phyloP scores from a whole-genome alignment of 83 land plant species.

The Diphasiastrum complanatum region DNA sequence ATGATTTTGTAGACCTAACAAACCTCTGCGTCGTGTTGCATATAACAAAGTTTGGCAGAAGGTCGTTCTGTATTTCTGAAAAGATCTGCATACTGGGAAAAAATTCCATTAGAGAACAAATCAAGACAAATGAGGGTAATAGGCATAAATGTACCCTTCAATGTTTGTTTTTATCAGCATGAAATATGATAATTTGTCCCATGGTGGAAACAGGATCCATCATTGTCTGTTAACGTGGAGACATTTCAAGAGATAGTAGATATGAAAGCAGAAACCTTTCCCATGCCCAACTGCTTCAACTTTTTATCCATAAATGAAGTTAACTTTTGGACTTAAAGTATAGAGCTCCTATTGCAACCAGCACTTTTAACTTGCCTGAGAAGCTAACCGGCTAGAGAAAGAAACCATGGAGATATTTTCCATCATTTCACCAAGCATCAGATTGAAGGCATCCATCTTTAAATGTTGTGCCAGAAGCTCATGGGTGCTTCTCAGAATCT shows the following conservation, averaged over 20 bases:
- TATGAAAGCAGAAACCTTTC: too few species aligned
- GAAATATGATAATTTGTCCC: too few species aligned
- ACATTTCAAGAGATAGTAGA: too few species aligned
- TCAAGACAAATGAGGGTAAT: background rate
- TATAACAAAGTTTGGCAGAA: slow-evolving; percentile 78
- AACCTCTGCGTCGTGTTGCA: slow-evolving; percentile 96
- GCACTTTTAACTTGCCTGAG: too few species aligned
- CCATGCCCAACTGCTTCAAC: too few species aligned
- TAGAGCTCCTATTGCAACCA: too few species aligned
- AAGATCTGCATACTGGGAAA: slow-evolving; percentile 44
- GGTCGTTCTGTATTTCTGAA: slow-evolving; percentile 87
- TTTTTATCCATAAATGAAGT: too few species aligned
- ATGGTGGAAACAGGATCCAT: too few species aligned
- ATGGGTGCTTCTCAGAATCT: slow-evolving; percentile 62
- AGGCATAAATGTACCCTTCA: too few species aligned
- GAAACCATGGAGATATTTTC: slow-evolving; percentile 92
- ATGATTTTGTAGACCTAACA: slow-evolving; percentile 59
- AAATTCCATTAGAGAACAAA: background rate
- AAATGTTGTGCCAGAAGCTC: slow-evolving; percentile 63
- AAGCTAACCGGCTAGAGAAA: slow-evolving; percentile 79
- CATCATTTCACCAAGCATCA: slow-evolving; percentile 84
- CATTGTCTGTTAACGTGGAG: too few species aligned
- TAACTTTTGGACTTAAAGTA: too few species aligned
- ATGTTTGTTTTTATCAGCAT: too few species aligned
- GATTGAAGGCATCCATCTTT: slow-evolving; percentile 61